Percentiles rank a stretch among this genome's conserved stretches.
phyloP scores from a whole-genome alignment of 352 stramenopile species.

The Blastocystis hominis region DNA sequence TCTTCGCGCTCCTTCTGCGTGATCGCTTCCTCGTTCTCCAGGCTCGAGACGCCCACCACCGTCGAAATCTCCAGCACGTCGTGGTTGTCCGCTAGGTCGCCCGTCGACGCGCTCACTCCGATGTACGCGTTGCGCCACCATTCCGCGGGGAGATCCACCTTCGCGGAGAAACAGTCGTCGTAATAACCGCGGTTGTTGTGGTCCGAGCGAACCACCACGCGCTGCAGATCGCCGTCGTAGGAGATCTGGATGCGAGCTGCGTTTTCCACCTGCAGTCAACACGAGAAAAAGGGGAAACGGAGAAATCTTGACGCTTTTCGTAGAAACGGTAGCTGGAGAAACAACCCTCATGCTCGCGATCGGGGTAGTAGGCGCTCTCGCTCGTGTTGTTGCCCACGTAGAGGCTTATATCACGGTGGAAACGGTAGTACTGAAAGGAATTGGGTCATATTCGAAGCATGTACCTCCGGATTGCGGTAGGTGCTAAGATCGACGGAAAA shows the following conservation, averaged over 20 bases:
- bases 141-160: slow-evolving; percentile 58
- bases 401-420: slow-evolving; percentile 49
- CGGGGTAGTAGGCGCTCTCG: not conserved
- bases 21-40: slow-evolving; percentile 14
- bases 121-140: slow-evolving; percentile 62
- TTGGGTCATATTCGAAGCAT: not conserved
- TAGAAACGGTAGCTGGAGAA: slow-evolving; percentile 61
- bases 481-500: slow-evolving; percentile 69
- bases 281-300: not conserved
- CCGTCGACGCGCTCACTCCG: slow-evolving; percentile 66
- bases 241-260: slow-evolving; percentile 24
- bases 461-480: slow-evolving; percentile 66
- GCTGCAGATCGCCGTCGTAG: slow-evolving; percentile 34
- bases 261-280: slow-evolving; percentile 25
- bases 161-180: slow-evolving; percentile 59
- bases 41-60: slow-evolving; percentile 14
- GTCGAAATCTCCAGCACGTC: slow-evolving; percentile 64
- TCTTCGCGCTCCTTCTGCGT: slow-evolving; percentile 3
- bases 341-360: slow-evolving; percentile 41
- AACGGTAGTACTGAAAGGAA: not conserved
- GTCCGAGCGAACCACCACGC: slow-evolving; percentile 58
- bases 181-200: slow-evolving; percentile 58
- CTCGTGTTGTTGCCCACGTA: slow-evolving; percentile 24
- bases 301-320: slow-evolving; percentile 63
- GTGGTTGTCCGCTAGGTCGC: slow-evolving; percentile 70